Evolutionary conservation across 345 rosid species (phyloP), one percentile per base, ranked within the genome.

Genomic region (Acer campestre): DNA sequence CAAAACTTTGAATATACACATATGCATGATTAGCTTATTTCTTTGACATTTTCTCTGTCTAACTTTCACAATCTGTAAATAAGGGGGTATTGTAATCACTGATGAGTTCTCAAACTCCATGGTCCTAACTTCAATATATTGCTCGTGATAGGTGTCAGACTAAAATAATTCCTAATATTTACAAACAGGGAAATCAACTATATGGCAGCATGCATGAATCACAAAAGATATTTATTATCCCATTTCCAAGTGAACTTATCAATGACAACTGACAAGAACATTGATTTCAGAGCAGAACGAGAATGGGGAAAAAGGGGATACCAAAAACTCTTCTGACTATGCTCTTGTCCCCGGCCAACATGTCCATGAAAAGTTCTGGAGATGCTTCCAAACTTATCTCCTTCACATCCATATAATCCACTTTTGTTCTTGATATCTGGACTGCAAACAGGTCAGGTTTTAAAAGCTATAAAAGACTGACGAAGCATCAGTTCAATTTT

Each of bases 391-490:
- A 76, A 77, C 82, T 79, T 80, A 91, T 79, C 77, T 80, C 88
- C 89, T 84, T 95, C 91, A 84, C 81, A 80, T 95, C 99, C 89
- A 90, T 95, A 86, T 88, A 95, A 29, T 86, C 89, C 71, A 86
- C 87, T 79, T 85, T 88, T 81, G 78, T 88, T 86, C 89, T 95
- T 83, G 93, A 95, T 88, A 95, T 90, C 99, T 95, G 97, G 92
- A 93, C 96, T 93, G 98, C 79, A 87, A 81, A 92, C 83, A 90
- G 94, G 94, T 90, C 89, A 95, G 92, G 84, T 85, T 85, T 86
- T 84, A 84, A 90, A 72, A 83, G 80, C 81, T 11, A 81, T 75
- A 78, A 80, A 73, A 82, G 84, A 75, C 66, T 77, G 71, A 62
- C 25, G 62, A 80, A 82, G 67, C 61, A 78, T 80, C 78, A 72